phyloP scores from a whole-genome alignment of 2,329 filamentous ascomycete genomes.

The Aureobasidium leucospermi region DNA sequence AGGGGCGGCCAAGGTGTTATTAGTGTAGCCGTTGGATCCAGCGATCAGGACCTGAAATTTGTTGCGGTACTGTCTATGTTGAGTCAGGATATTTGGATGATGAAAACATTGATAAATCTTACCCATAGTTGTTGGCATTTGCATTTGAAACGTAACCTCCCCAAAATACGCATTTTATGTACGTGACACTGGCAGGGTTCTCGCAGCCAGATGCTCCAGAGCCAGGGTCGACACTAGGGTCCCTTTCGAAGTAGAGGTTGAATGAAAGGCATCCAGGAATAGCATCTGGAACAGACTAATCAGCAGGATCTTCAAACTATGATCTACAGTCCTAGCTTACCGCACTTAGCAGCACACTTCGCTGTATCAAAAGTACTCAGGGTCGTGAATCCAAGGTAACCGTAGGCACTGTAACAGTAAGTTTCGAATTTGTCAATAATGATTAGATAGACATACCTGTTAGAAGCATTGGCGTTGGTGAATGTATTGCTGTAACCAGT shows the following conservation, averaged over 20 bases:
- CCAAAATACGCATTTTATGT: constrained; percentile 16
- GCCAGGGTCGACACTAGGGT: constrained; percentile 5
- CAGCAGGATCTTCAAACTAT: background rate
- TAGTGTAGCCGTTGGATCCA: constrained; percentile 34
- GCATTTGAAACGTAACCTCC: constrained; percentile 15
- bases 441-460: background rate
- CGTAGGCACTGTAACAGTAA: background rate
- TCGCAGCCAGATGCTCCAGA: background rate
- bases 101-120: too few species aligned
- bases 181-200: constrained; percentile 18
- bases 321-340: constrained; percentile 1
- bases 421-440: background rate
- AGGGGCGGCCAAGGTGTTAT: constrained; percentile 15
- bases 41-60: constrained; percentile 35
- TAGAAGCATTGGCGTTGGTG: constrained; percentile 11
- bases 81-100: background rate
- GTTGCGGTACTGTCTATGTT: constrained; percentile 21
- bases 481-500: constrained; percentile 1
- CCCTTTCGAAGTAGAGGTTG: constrained; percentile 22
- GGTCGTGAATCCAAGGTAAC: constrained; percentile 1
- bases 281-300: background rate
- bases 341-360: constrained; percentile 19
- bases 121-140: constrained; percentile 28
- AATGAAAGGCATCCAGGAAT: constrained; percentile 19
- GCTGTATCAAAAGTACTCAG: constrained; percentile 18